Evolutionary conservation across 768 basidiomycete species (phyloP), one percentile per base, ranked within the genome.

Genomic region (Trametes sanguinea): DNA sequence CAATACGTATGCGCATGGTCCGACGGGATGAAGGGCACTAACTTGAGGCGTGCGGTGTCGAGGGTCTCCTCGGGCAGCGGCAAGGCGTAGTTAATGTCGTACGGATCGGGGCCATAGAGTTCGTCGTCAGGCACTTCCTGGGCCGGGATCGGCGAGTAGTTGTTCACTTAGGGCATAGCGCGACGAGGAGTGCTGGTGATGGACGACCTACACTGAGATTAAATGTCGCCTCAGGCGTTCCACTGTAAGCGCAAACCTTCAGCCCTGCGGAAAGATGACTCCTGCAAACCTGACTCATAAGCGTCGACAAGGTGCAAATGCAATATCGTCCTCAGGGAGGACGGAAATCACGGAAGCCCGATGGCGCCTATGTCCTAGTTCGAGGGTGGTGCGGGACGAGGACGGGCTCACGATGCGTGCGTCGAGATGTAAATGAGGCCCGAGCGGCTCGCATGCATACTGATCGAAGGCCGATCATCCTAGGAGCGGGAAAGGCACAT

Each of bases 1-100:
- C 72, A 71, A 66, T 76, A 76, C 9, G 61, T 56, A 9, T 68
- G 60, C 6, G 67, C 75, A 51, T 82, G 78, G 5, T 74, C 40
- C 6, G 68, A 58, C 1, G 79, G 80, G 39, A 78, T 67, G 70
- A 80, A 81, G 0, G 78, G 79, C 2, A 68, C 67, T 46, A 82
- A 72, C 59, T 74, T 75, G 53, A 81, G 69, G 14, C 75, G 74
- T 1, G 72, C 65, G 7, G 72, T 76, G 45, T 78, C 73, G 16
- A 82, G 73, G 5, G 64, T 64, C 11, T 68, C 57, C 3, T 62
- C 50, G 54, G 71, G 70, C n/a, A 81, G 47, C 11, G 77, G 76
- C 52, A 73, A 70, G 27, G 67, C 56, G 65, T 76, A 79, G 67
- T 81, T 67, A 55, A 67, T 58, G 51, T 67, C 64, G 64, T 65